phyloP scores from a whole-genome alignment of 73 alveolate genomes.

The Tetrahymena malaccensis region DNA sequence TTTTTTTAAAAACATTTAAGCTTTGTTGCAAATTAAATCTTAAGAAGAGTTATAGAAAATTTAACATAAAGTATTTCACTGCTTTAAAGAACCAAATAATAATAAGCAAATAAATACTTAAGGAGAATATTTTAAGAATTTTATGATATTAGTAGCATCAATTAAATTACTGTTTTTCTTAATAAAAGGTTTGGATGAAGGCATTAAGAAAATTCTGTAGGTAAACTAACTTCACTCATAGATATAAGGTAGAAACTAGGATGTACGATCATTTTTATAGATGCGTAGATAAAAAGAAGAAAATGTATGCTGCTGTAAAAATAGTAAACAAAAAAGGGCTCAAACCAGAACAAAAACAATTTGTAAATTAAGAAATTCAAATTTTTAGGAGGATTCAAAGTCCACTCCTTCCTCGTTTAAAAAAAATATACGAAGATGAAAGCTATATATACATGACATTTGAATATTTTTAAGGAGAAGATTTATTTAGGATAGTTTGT shows the following conservation, averaged over 20 bases:
- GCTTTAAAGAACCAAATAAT: too few relatives aligned
- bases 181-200: not conserved
- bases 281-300: not conserved
- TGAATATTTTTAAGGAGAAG: not conserved
- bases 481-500: not conserved
- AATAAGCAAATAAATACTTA: too few relatives aligned
- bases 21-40: too few relatives aligned
- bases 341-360: not conserved
- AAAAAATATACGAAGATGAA: not conserved
- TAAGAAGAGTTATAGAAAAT: too few relatives aligned
- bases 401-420: not conserved
- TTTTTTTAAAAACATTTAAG: too few relatives aligned
- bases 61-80: too few relatives aligned
- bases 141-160: too few relatives aligned
- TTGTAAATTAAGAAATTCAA: not conserved
- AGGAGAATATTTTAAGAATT: too few relatives aligned
- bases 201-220: not conserved
- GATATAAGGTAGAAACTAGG: not conserved
- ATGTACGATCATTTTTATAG: not conserved
- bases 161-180: too few relatives aligned
- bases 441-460: not conserved
- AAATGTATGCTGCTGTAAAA: not conserved
- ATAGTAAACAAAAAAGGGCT: not conserved
- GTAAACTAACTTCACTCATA: not conserved
- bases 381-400: not conserved